Evolutionary conservation across 2,329 filamentous ascomycete genomes (phyloP), one percentile per base, ranked within the genome.

Genomic region (Penicillium sp.): DNA sequence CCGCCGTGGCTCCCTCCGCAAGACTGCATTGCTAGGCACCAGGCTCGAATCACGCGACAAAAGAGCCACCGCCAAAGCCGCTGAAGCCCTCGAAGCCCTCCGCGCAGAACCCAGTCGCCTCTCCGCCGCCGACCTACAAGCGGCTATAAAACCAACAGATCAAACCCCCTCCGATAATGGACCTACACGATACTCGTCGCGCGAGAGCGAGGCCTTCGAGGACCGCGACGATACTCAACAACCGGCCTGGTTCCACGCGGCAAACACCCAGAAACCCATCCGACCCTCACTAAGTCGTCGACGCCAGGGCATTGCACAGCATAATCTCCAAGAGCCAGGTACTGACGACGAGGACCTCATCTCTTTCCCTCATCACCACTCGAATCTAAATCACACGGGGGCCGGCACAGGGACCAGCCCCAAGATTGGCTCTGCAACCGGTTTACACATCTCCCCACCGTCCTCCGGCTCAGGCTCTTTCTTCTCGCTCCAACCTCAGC

Each of bases 341-440:
- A 95, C 90, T 1, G 90, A 95, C 69, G 91, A 96, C 56, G 91
- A 96, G 59, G 90, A 95, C 48, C 75, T 84, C 16, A 76, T 91
- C 30, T 85, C 88, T 36, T 87, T 92, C 54, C 78, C 82, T 38
- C 76, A 78, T 61, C 76, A 58, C 73, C 78, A 62, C 71, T 76
- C 44, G 52, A 69, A 56, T 31, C 10, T 41, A 25, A 63, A 43
- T n/a, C 3, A 60, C 42, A 45, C 61, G 53, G 53, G 59, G 51
- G 33, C 37, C n/a, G 44, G 31, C 19, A 48, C 59, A 28, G 53
- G 53, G 36, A 54, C 63, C 33, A 44, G 33, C 56, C 62, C 44
- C 58, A 48, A 57, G 63, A 53, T 30, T 7, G 35, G 52, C 55
- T 55, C 48, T 36, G 35, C 65, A 22, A 44, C 63, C 22, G 66